Evolutionary conservation across 1,284 basidiomycete species (phyloP).

Genomic region (Chalciporus piperatoides): DNA sequence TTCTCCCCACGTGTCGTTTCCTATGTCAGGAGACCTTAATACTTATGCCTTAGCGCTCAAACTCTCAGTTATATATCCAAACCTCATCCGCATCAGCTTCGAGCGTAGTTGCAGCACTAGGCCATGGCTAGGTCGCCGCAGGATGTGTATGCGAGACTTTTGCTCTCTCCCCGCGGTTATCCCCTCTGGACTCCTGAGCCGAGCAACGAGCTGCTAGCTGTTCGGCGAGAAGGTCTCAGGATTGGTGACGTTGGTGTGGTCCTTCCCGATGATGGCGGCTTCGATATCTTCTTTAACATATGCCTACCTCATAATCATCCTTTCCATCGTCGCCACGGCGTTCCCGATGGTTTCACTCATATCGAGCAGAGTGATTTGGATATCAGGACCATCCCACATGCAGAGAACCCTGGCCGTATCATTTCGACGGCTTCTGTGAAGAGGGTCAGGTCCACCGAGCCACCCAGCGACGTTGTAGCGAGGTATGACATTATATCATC

Average conservation of each 20-base stretch:
- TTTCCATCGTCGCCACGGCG: conserved; percentile 14
- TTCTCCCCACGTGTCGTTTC: too few species aligned
- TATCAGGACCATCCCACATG: conserved; percentile 1
- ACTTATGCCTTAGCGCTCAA: too few species aligned
- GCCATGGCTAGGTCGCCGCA: conserved; percentile 1
- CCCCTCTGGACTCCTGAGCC: conserved; percentile 30
- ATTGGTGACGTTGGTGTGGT: conserved; percentile 18
- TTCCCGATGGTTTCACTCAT: conserved; percentile 12
- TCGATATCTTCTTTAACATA: conserved; percentile 31
- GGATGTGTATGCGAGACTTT: conserved; percentile 11
- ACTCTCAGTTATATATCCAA: too few species aligned
- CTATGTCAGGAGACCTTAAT: too few species aligned
- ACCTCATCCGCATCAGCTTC: too few species aligned
- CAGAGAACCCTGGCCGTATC: conserved; percentile 1
- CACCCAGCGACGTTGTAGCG: too few species aligned
- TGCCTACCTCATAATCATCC: conserved; percentile 15
- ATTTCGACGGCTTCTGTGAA: conserved; percentile 5
- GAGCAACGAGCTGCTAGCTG: conserved; percentile 15
- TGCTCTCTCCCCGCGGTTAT: conserved; percentile 28
- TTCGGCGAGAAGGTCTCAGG: conserved; percentile 18
- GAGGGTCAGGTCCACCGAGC: neutral
- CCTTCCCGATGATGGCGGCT: conserved; percentile 22
- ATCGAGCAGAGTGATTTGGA: conserved; percentile 4
- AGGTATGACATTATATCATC: too few species aligned
- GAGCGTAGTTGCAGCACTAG: too few species aligned